Evolutionary conservation across 176 grass and related monocot species (phyloP).

Genomic region (Zea luxurians): DNA sequence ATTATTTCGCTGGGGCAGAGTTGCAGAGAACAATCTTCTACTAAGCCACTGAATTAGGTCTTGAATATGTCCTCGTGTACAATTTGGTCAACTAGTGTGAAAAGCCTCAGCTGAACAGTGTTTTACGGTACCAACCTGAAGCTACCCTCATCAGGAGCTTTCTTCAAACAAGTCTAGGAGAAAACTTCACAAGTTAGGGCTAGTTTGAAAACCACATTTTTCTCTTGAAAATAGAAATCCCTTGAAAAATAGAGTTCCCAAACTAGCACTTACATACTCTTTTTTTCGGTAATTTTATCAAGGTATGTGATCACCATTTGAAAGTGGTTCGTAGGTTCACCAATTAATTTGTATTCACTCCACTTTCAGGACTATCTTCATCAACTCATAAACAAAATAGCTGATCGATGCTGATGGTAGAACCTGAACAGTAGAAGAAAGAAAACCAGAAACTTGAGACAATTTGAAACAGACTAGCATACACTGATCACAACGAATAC

Average conservation of each 20-base stretch:
- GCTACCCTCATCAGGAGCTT: slow-evolving; percentile 27
- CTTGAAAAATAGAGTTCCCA: too few species aligned
- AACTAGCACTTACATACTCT: too few species aligned
- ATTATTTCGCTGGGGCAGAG: not conserved
- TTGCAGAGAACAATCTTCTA: slow-evolving; percentile 17
- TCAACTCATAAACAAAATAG: slow-evolving; percentile 94
- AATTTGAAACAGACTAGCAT: slow-evolving; percentile 6
- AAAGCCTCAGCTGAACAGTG: slow-evolving; percentile 26
- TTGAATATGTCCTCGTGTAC: slow-evolving; percentile 12
- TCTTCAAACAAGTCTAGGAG: slow-evolving; percentile 29
- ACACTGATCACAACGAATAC: not conserved
- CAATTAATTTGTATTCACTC: slow-evolving; percentile 55
- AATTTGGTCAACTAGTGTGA: not conserved
- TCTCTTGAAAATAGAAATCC: too few species aligned
- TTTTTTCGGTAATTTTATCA: slow-evolving; percentile 1
- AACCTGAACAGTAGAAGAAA: slow-evolving; percentile 54
- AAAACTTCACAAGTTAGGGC: not conserved
- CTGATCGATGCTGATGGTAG: slow-evolving; percentile 93
- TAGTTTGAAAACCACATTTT: too few species aligned
- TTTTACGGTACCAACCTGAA: slow-evolving; percentile 11
- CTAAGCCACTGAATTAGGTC: not conserved
- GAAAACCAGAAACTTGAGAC: slow-evolving; percentile 19
- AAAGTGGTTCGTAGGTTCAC: slow-evolving; percentile 23
- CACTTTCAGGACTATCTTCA: slow-evolving; percentile 98
- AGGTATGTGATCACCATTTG: slow-evolving; percentile 10